Base-by-base conservation (phyloP, 176 grass and related monocot species). In the Tillandsia fasciculata region DNA sequence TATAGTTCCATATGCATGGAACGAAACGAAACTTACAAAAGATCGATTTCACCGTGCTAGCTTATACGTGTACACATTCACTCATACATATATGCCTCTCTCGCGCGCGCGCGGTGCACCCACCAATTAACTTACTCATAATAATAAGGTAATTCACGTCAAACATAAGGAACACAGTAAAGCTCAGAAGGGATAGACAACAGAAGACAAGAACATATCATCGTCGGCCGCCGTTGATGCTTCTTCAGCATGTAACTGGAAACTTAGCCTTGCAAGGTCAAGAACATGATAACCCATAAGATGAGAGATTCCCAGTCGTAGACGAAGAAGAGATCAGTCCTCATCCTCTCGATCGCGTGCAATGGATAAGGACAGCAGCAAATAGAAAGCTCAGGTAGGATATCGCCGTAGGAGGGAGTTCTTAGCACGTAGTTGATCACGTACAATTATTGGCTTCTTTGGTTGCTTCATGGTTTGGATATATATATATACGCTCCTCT, bases 191-290 rank as follows among this genome's bases (percentile, higher is more conserved):
- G 74, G 50, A 77, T 59, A 69, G 42, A 71, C 22, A 10, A 54
- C 14, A 11, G 13, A 70, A 17, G 49, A 48, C 28, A 9, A 57
- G n/a, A 83, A n/a, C 56, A 23, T 49, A 15, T 58, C 24, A 65
- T 82, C 50, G 42, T 48, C 12, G 59, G 49, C 15, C 11, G 53
- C 51, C 11, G 8, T 15, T 49, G 12, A 53, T 1, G 27, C 29
- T 5, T 66, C 63, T 26, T 42, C 1, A 61, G 12, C 69, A 77
- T 29, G n/a, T 20, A 78, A 75, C 48, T 12, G 48, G 3, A 3
- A 74, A 9, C 50, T 64, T 78, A 71, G 83, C 66, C 83, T 90
- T 86, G 74, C 77, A 90, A 83, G 83, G 73, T 83, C 83, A 86
- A 90, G 83, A 80, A 82, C 8, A 53, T 54, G n/a, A 50, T 12